A percentile compares a stretch with the other conserved stretches of the same genome.
Evolutionary conservation across 805 yeast genomes (phyloP).

Genomic region (Candida argentea): DNA sequence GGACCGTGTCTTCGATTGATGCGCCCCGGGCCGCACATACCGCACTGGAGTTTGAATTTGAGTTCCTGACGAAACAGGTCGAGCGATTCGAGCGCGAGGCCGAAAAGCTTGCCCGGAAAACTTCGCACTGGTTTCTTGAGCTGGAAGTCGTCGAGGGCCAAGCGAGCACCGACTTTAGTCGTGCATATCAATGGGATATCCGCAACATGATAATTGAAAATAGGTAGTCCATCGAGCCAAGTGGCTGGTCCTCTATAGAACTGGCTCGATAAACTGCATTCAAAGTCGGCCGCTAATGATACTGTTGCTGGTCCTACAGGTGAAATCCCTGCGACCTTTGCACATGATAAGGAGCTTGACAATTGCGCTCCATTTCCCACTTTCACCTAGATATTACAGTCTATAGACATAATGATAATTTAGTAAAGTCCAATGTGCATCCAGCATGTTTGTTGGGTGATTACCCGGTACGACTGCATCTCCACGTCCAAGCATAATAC

Average conservation of each 20-base stretch:
- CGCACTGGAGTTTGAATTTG: slow-evolving; percentile 10
- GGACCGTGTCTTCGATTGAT: slow-evolving; percentile 26
- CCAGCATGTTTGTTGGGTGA: too few species aligned
- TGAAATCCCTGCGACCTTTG: too few species aligned
- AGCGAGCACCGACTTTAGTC: slow-evolving; percentile 3
- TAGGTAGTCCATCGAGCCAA: slow-evolving; percentile 6
- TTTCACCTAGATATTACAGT: too few species aligned
- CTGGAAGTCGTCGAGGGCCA: slow-evolving; percentile 15
- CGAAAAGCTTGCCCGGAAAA: slow-evolving; percentile 21
- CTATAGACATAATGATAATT: too few species aligned
- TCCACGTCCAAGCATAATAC: too few species aligned
- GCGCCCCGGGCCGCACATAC: too few species aligned
- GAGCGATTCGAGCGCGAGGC: slow-evolving; percentile 28
- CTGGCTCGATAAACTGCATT: not conserved
- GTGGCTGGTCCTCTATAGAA: not conserved
- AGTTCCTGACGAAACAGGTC: slow-evolving; percentile 15
- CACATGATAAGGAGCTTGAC: too few species aligned
- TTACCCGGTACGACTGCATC: too few species aligned
- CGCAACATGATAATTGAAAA: slow-evolving; percentile 34
- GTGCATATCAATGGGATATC: slow-evolving; percentile 27
- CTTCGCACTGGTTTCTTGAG: slow-evolving; percentile 27
- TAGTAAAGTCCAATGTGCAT: too few species aligned
- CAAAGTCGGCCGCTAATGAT: too few species aligned
- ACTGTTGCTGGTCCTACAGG: too few species aligned
- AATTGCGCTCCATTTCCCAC: too few species aligned